These are phyloP conservation scores for Tuctoria greenei DNA, from an alignment of 176 grass and related monocot genomes.

Conservation along the genomic window DNA sequence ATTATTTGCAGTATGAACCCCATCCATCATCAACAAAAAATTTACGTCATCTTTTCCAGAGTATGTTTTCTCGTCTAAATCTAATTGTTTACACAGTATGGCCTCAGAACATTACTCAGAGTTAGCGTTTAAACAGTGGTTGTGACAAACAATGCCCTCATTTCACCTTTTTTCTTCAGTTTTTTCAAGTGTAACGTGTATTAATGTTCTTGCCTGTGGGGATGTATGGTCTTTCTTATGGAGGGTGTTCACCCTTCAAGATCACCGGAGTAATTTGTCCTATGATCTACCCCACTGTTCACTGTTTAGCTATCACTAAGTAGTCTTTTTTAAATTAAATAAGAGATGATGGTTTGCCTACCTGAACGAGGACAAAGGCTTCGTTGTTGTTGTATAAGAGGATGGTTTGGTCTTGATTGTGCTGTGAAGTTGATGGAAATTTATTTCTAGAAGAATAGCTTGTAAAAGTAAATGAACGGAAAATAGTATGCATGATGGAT, in stretches of 20 bases:
- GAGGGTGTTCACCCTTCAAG: not conserved
- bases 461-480: not conserved
- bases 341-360: not conserved
- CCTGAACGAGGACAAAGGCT: no score
- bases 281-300: not conserved
- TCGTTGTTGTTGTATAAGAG: no score
- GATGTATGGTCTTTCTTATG: not conserved
- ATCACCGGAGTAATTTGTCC: not conserved
- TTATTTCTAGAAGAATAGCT: constrained; percentile 11
- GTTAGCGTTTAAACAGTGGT: not conserved
- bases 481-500: not conserved
- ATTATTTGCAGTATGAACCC: constrained; percentile 93
- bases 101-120: not conserved
- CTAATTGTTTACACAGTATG: constrained; percentile 3
- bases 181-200: not conserved
- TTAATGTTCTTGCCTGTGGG: not conserved
- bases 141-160: not conserved
- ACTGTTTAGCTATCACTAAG: not conserved
- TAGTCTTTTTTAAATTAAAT: not conserved
- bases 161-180: not conserved
- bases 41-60: constrained; percentile 93
- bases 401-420: no score
- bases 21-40: constrained; percentile 98
- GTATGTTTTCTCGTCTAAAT: constrained; percentile 53
- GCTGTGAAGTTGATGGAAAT: not conserved